Evolutionary conservation across 2,329 filamentous ascomycete genomes (phyloP).

Genomic region (Colletotrichum tropicicola): DNA sequence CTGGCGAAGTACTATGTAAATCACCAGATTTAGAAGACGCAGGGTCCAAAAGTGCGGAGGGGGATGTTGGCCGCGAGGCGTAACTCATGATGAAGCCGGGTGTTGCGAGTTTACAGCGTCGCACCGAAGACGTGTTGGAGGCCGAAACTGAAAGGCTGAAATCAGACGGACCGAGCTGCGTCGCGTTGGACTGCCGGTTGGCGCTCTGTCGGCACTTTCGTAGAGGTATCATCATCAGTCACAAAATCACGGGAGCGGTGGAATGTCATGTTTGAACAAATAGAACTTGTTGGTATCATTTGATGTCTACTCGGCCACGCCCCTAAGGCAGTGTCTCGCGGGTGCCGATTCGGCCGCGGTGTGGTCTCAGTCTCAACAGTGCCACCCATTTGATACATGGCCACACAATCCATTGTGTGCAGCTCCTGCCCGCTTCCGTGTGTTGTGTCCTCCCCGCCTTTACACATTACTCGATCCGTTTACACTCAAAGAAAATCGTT

Average conservation of each 20-base stretch:
- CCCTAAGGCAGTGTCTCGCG: slow-evolving; percentile 1
- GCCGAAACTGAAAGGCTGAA: neutral
- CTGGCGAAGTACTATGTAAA: too few relatives aligned
- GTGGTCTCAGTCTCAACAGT: slow-evolving; percentile 5
- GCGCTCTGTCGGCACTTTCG: neutral
- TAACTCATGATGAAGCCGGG: too few relatives aligned
- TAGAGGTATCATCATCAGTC: too few relatives aligned
- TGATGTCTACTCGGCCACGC: slow-evolving; percentile 16
- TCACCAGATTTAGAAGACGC: too few relatives aligned
- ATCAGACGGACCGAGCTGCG: neutral
- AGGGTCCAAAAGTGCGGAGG: neutral
- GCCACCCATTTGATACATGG: slow-evolving; percentile 22
- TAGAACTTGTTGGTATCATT: slow-evolving; percentile 27
- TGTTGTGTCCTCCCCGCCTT: neutral
- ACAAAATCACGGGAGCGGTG: neutral
- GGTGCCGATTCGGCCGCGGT: slow-evolving; percentile 9
- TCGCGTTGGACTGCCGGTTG: neutral
- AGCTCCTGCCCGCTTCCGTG: neutral
- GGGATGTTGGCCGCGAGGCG: too few relatives aligned
- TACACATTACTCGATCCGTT: slow-evolving; percentile 24
- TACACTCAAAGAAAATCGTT: slow-evolving; percentile 27
- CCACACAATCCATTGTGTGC: slow-evolving; percentile 8
- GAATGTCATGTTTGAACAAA: slow-evolving; percentile 1
- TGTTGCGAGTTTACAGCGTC: neutral
- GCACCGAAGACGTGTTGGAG: neutral